Evolutionary conservation across 306 rosid species (phyloP).

Genomic region (Albizia julibrissin): DNA sequence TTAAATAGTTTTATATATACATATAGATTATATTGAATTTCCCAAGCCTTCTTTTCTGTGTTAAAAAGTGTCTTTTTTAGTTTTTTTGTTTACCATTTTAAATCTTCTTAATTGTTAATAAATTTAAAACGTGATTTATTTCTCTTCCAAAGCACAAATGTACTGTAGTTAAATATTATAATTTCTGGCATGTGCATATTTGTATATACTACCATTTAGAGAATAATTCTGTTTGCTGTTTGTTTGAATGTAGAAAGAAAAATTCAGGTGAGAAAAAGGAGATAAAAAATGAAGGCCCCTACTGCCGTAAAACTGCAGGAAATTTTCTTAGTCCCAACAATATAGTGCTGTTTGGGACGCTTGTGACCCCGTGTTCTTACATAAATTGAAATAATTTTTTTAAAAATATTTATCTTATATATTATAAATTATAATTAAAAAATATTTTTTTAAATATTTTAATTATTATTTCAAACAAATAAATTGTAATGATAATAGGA

Average conservation of each 20-base stretch:
- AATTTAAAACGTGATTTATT: neutral
- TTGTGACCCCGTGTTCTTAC: too few species aligned
- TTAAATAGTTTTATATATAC: neutral
- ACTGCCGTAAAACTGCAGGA: neutral
- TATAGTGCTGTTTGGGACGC: too few species aligned
- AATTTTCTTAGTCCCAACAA: too few species aligned
- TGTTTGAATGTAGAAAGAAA: neutral
- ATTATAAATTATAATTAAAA: too few species aligned
- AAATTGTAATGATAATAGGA: too few species aligned
- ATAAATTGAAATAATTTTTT: too few species aligned
- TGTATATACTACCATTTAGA: neutral
- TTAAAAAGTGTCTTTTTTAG: neutral
- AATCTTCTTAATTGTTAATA: neutral
- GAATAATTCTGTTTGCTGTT: neutral
- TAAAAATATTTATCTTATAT: too few species aligned
- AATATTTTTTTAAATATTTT: too few species aligned
- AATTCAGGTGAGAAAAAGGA: neutral
- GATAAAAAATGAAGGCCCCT: neutral
- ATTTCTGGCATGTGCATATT: neutral
- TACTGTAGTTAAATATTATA: too few species aligned
- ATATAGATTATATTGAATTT: neutral
- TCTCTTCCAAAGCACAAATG: neutral
- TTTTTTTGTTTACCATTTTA: neutral
- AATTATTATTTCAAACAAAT: too few species aligned
- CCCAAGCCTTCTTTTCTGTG: neutral